These are phyloP conservation scores for Hanseniaspora hatyaiensis DNA, from an alignment of 805 yeast species.

Conservation along the genomic window DNA sequence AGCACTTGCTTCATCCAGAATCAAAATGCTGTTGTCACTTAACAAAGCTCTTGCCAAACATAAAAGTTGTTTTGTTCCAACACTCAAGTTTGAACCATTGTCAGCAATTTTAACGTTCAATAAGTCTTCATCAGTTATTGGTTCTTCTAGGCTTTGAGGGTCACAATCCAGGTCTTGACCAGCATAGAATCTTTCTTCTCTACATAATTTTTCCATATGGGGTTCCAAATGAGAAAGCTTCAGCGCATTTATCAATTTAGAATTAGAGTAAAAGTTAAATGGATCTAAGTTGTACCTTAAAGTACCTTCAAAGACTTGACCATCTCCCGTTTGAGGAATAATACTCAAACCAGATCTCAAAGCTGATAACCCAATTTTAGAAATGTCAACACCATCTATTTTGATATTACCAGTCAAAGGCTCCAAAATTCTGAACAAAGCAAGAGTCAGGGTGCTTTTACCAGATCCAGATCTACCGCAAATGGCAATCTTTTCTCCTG, in stretches of 20 bases:
- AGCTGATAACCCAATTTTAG: conserved; percentile 40
- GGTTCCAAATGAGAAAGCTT: conserved; percentile 23
- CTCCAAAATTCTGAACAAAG: conserved; percentile 47
- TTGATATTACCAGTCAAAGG: conserved; percentile 37
- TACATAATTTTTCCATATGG: conserved; percentile 14
- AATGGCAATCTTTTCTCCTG: conserved; percentile 65
- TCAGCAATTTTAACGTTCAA: conserved; percentile 46
- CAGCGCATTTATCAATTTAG: conserved; percentile 46
- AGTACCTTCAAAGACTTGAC: conserved; percentile 51
- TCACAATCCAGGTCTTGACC: conserved; percentile 1
- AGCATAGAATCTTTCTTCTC: conserved; percentile 14
- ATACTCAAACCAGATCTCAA: conserved; percentile 50
- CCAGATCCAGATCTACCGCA: conserved; percentile 93
- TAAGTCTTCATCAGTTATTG: conserved; percentile 20
- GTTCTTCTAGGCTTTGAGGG: background rate
- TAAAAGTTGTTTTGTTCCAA: conserved; percentile 61
- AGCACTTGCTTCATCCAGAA: conserved; percentile 74
- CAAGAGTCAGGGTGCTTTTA: conserved; percentile 55
- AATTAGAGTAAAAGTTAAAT: conserved; percentile 40
- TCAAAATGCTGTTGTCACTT: conserved; percentile 59
- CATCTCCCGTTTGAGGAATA: conserved; percentile 51
- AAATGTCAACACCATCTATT: conserved; percentile 48
- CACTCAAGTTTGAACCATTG: conserved; percentile 52
- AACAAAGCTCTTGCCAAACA: conserved; percentile 77
- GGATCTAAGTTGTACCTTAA: conserved; percentile 55